Evolutionary conservation across 768 basidiomycete species (phyloP).

Genomic region (Hortiboletus flavorubellus): DNA sequence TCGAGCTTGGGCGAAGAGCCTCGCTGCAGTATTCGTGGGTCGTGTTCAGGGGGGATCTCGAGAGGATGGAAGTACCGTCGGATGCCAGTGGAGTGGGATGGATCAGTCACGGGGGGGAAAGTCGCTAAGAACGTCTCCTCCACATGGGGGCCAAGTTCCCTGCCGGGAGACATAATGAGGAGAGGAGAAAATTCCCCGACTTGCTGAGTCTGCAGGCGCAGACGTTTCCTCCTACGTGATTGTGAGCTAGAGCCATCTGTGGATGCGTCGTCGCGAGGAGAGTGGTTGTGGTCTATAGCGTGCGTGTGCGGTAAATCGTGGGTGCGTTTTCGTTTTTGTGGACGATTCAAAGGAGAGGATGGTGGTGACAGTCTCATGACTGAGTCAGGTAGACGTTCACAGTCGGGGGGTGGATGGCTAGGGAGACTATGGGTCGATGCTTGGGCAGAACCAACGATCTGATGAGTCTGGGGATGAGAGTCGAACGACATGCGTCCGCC

Average conservation of each 20-base stretch:
- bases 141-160: background rate
- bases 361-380: background rate
- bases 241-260: background rate
- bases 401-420: background rate
- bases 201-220: constrained; percentile 1
- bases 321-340: constrained; percentile 20
- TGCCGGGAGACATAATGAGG: constrained; percentile 14
- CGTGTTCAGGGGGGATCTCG: background rate
- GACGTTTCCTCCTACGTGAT: constrained; percentile 3
- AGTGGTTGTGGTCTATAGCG: background rate
- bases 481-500: background rate
- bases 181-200: constrained; percentile 24
- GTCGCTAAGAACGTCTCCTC: constrained; percentile 2
- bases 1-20: background rate
- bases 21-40: constrained; percentile 1
- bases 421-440: background rate
- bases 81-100: background rate
- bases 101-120: background rate
- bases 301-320: background rate
- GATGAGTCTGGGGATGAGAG: background rate
- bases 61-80: background rate
- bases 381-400: background rate
- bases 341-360: background rate
- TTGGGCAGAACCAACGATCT: background rate
- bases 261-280: background rate